Evolutionary conservation across 768 basidiomycete genomes (phyloP).

Genomic region (Polyporus arcularius): DNA sequence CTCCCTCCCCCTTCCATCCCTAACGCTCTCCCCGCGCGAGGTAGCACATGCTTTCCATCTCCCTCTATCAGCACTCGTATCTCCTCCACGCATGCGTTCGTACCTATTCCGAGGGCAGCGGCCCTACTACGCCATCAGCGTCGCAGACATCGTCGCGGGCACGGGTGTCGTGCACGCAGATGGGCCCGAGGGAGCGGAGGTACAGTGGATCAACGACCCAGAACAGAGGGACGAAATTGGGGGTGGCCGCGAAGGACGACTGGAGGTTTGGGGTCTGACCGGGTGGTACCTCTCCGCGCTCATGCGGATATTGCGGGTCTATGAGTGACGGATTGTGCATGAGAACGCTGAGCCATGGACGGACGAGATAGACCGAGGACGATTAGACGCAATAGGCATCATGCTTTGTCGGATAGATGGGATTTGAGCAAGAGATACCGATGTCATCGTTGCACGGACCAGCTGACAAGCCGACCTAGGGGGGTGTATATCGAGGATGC

Average conservation of each 20-base stretch:
- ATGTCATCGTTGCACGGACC: too few relatives aligned
- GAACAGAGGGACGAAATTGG: conserved; percentile 44
- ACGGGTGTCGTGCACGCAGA: conserved; percentile 15
- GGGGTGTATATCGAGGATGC: too few relatives aligned
- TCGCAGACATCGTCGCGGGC: conserved; percentile 53
- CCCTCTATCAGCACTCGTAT: conserved; percentile 53
- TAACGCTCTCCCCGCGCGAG: conserved; percentile 59
- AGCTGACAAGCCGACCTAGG: too few relatives aligned
- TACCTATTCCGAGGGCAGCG: conserved; percentile 55
- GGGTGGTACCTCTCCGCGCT: conserved; percentile 77
- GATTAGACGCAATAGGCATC: neutral
- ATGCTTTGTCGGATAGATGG: neutral
- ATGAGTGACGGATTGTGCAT: conserved; percentile 22
- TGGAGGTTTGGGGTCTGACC: conserved; percentile 84
- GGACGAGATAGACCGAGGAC: neutral
- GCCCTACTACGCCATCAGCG: conserved; percentile 70
- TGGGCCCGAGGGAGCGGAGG: conserved; percentile 18
- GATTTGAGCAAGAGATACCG: neutral
- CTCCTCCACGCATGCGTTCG: conserved; percentile 47
- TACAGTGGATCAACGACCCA: conserved; percentile 35
- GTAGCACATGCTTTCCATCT: conserved; percentile 75
- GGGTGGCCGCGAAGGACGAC: conserved; percentile 42
- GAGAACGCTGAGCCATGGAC: too few relatives aligned
- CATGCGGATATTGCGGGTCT: conserved; percentile 55
- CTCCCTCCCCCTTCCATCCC: conserved; percentile 53